Evolutionary conservation across 495 filamentous ascomycete species (phyloP).

Genomic region (Clohesyomyces aquaticus): DNA sequence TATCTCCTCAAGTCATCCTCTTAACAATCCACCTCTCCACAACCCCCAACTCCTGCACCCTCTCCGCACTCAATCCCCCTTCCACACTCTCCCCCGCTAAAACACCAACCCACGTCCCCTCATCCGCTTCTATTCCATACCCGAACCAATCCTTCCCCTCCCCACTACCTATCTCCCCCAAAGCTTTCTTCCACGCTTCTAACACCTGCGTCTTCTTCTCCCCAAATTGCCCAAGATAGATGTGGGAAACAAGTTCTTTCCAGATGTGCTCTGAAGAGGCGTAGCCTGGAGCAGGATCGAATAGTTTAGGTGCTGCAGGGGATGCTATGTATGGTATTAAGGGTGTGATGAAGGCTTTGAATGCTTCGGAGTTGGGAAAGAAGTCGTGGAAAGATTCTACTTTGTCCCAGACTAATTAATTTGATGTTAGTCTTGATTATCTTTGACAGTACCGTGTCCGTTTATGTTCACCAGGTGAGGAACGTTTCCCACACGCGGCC

Average conservation of each 20-base stretch:
- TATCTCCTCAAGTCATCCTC: neutral
- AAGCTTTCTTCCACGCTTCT: neutral
- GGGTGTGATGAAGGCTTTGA: neutral
- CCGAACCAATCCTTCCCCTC: too few species aligned
- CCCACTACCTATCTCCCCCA: neutral
- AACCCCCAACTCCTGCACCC: neutral
- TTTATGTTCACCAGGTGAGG: too few species aligned
- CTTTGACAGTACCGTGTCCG: too few species aligned
- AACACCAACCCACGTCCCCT: neutral
- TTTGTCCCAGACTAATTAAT: neutral
- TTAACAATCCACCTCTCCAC: neutral
- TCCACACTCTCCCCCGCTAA: neutral
- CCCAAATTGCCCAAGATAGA: neutral
- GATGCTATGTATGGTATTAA: neutral
- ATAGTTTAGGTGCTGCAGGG: neutral
- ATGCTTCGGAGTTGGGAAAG: neutral
- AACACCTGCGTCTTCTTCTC: neutral
- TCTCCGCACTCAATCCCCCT: neutral
- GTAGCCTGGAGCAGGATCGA: neutral
- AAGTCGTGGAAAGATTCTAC: neutral
- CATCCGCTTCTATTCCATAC: neutral
- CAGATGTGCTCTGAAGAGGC: neutral
- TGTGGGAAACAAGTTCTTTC: neutral
- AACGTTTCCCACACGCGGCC: too few species aligned
- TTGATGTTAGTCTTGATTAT: neutral